phyloP scores from a whole-genome alignment of 2,329 filamentous ascomycete species.

The Apiospora kogelbergensis region DNA sequence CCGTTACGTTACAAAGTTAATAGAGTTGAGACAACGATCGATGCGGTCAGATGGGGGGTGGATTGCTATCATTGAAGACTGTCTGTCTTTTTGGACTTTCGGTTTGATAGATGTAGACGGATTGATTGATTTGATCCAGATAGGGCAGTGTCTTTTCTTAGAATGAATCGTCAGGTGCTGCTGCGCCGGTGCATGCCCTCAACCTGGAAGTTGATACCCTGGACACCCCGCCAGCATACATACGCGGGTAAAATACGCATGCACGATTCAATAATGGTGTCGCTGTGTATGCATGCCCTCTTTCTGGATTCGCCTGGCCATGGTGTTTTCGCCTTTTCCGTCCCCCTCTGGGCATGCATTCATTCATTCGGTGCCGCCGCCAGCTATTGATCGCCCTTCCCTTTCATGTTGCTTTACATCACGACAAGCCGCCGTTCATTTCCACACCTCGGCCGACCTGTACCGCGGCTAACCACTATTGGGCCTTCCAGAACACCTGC shows the following conservation, averaged over 20 bases:
- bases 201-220: neutral
- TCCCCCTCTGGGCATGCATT: neutral
- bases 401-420: neutral
- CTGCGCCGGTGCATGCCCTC: neutral
- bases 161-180: neutral
- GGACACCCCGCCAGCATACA: neutral
- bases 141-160: neutral
- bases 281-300: too few relatives aligned
- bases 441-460: neutral
- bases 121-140: neutral
- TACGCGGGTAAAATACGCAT: neutral
- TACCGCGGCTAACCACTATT: neutral
- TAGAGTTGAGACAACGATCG: neutral
- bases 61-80: neutral
- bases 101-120: neutral
- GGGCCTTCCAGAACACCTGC: neutral
- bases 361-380: neutral
- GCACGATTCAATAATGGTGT: constrained; percentile 3
- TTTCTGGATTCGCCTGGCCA: too few relatives aligned
- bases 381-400: neutral
- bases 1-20: neutral
- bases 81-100: neutral
- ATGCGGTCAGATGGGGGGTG: neutral
- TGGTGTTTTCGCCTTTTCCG: neutral
- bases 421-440: neutral